Evolutionary conservation across 495 filamentous ascomycete species (phyloP).

Genomic region (Amniculicola lignicola): DNA sequence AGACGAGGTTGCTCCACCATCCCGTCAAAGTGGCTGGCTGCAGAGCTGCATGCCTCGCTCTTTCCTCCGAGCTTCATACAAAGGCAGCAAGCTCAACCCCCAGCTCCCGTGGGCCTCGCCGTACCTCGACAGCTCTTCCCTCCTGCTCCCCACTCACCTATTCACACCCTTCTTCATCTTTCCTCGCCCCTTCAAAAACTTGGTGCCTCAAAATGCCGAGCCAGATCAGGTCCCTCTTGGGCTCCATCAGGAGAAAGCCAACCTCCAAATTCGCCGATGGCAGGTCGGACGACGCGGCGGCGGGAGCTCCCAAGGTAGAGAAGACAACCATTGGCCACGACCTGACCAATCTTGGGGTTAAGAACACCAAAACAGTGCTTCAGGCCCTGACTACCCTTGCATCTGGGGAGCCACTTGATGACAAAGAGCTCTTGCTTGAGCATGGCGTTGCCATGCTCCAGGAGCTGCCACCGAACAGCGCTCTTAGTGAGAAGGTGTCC

Average conservation of each 20-base stretch:
- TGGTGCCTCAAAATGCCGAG: neutral
- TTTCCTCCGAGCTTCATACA: neutral
- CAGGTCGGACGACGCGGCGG: slow-evolving; percentile 35
- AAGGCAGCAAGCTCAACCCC: neutral
- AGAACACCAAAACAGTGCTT: slow-evolving; percentile 34
- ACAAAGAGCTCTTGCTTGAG: slow-evolving; percentile 42
- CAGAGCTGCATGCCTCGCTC: no score
- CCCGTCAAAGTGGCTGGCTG: neutral
- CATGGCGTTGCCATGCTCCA: slow-evolving; percentile 44
- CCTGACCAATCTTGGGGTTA: slow-evolving; percentile 35
- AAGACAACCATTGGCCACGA: slow-evolving; percentile 40
- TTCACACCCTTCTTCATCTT: neutral
- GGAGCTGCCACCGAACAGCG: slow-evolving; percentile 37
- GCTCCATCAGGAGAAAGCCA: slow-evolving; percentile 38
- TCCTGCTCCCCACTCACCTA: neutral
- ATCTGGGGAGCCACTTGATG: slow-evolving; percentile 41
- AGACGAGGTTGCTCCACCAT: no score
- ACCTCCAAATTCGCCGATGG: slow-evolving; percentile 41
- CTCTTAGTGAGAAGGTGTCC: slow-evolving; percentile 36
- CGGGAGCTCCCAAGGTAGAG: slow-evolving; percentile 3
- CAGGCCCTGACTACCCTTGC: slow-evolving; percentile 38
- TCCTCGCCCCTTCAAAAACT: neutral
- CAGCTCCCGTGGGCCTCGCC: neutral
- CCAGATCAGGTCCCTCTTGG: slow-evolving; percentile 36
- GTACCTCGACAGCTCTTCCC: neutral